Evolutionary conservation across 2,329 filamentous ascomycete genomes (phyloP), one percentile per base, ranked within the genome.

Genomic region (Colletotrichum sojae): DNA sequence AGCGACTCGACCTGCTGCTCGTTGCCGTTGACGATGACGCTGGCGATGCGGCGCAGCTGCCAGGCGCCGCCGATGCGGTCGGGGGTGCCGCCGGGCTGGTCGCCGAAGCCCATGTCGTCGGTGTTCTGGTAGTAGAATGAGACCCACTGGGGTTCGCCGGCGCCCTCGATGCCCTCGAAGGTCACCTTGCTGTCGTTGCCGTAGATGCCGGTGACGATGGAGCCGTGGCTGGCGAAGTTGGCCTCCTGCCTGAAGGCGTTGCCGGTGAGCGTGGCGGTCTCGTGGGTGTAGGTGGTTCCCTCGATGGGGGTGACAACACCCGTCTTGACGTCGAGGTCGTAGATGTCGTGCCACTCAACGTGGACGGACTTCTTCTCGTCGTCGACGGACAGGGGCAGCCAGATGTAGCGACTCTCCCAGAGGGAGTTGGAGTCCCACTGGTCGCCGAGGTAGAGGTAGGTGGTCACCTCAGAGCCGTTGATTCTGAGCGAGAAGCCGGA

Each of bases 101-200:
- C 84, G 1, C 88, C 88, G 63, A 87, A 90, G 3, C 87, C 88
- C 85, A 89, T 88, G 67, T 89, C 88, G 57, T 89, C 88, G 2
- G 81, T 89, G 75, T 89, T 87, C 71, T 88, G 85, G 72, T 88
- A 86, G 75, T 87, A 86, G 75, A 88, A 87, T 0, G 85, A 86
- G 0, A 88, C 81, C 85, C 85, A 88, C 73, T 88, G 86, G 1
- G 83, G 80, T 49, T 82, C 79, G 5, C 85, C 85, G 18, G 78
- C 75, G 16, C 87, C 79, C 31, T 80, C 78, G 73, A 89, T 59
- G 58, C 64, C 63, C 15, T 54, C 58, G 71, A 88, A 87, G 0
- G 82, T 85, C 6, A 84, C 79, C 0, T 83, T 88, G 74, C 84
- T 86, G 53, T 84, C 83, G 67, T 87, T 88, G 4, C 84, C 85